Conservation (phyloP, 345 rosid genomes). For the Turritis glabra region DNA sequence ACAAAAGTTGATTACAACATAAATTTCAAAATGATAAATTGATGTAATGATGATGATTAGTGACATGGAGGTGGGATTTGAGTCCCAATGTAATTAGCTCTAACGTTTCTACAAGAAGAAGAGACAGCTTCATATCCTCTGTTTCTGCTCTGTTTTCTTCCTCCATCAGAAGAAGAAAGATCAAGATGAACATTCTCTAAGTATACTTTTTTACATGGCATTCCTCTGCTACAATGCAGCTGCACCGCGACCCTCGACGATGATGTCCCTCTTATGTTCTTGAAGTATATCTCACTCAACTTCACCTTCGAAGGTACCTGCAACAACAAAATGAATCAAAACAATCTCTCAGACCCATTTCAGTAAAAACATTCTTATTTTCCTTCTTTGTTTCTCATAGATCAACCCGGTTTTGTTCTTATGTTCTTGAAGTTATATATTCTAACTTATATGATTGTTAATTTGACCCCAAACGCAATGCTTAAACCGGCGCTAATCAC, state of each 20-base stretch:
- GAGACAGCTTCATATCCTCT: conserved; percentile 40
- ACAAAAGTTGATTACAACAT: background rate
- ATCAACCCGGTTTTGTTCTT: background rate
- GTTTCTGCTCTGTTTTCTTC: conserved; percentile 1
- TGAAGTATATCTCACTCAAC: conserved; percentile 54
- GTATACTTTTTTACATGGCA: conserved; percentile 53
- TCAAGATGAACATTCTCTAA: conserved; percentile 55
- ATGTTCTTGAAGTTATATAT: background rate
- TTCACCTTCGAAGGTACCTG: conserved; percentile 50
- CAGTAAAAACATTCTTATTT: background rate
- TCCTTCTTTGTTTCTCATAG: background rate
- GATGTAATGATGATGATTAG: conserved; percentile 11
- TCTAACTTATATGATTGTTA: background rate
- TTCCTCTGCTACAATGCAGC: conserved; percentile 52
- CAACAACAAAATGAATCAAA: conserved; percentile 21
- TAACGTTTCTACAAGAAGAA: conserved; percentile 55
- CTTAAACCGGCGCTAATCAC: background rate
- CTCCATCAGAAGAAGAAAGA: conserved; percentile 36
- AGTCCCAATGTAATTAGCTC: conserved; percentile 54
- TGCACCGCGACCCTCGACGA: conserved; percentile 43
- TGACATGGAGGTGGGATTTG: conserved; percentile 60
- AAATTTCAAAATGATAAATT: conserved; percentile 8
- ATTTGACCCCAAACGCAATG: background rate
- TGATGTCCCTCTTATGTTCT: conserved; percentile 57
- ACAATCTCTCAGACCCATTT: conserved; percentile 3